These are phyloP conservation scores for Silybum marianum DNA, from an alignment of 129 eudicot species.

Conservation along the genomic window DNA sequence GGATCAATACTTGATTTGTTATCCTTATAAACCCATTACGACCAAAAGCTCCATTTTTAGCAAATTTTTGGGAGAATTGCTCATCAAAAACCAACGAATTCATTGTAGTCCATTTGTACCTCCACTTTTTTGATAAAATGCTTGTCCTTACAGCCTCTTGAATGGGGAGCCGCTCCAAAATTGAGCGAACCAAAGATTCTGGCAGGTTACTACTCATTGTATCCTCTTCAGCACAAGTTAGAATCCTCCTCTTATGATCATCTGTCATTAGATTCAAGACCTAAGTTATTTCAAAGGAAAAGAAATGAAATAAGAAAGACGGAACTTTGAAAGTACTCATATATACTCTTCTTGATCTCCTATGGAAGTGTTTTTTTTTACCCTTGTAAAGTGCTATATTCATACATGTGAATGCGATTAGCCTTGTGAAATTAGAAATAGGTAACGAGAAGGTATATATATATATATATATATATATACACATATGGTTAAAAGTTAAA, in stretches of 20 bases:
- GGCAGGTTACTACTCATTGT: slow-evolving; percentile 19
- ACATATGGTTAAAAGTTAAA: too few relatives aligned
- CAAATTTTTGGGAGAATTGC: background rate
- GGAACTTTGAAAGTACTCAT: background rate
- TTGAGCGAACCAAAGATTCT: slow-evolving; percentile 18
- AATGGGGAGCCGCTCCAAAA: slow-evolving; percentile 22
- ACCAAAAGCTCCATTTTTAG: slow-evolving; percentile 2
- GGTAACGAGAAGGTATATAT: too few relatives aligned
- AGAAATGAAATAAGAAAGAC: background rate
- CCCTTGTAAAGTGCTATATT: too few relatives aligned
- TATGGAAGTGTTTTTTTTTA: too few relatives aligned
- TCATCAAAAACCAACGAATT: background rate
- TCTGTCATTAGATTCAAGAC: slow-evolving; percentile 5
- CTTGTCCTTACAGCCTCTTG: slow-evolving; percentile 26
- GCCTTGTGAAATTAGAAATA: too few relatives aligned
- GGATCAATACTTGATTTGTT: background rate
- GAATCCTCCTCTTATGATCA: background rate
- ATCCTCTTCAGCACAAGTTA: background rate
- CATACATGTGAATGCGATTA: too few relatives aligned
- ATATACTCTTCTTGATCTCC: too few relatives aligned
- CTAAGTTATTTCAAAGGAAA: background rate
- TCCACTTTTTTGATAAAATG: slow-evolving; percentile 25
- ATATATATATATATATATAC: too few relatives aligned
- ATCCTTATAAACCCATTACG: slow-evolving; percentile 10
- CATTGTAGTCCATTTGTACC: slow-evolving; percentile 24